Conservation (phyloP, 2,329 filamentous ascomycete species). For the Exophiala viscosa region DNA sequence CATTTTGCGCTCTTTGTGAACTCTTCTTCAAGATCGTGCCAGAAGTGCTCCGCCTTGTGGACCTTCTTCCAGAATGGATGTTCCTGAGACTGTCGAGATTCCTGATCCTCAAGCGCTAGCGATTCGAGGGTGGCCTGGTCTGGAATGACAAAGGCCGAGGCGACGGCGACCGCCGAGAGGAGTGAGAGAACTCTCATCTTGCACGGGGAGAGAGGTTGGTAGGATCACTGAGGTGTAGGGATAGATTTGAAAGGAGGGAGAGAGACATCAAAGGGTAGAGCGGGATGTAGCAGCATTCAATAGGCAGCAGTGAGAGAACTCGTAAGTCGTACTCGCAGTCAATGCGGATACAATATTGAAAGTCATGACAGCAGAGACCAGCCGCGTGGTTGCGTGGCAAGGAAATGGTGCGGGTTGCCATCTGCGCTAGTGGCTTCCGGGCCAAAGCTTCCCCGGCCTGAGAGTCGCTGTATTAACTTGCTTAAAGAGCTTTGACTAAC, state of each 20-base stretch:
- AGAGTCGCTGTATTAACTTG: too few relatives aligned
- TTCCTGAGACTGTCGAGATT: slow-evolving; percentile 11
- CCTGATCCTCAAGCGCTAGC: slow-evolving; percentile 20
- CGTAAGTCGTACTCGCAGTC: too few relatives aligned
- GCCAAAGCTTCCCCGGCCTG: too few relatives aligned
- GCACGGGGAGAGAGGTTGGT: neutral
- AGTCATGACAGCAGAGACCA: neutral
- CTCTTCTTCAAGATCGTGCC: slow-evolving; percentile 30
- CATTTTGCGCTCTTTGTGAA: slow-evolving; percentile 40
- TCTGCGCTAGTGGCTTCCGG: too few relatives aligned
- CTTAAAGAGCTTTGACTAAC: too few relatives aligned
- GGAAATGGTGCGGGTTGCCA: too few relatives aligned
- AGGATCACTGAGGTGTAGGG: slow-evolving; percentile 1
- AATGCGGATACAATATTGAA: too few relatives aligned
- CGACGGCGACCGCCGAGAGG: slow-evolving; percentile 24
- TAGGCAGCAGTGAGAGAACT: neutral
- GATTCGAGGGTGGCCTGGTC: slow-evolving; percentile 26
- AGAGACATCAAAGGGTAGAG: neutral
- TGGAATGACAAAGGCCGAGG: slow-evolving; percentile 29
- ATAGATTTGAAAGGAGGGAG: neutral
- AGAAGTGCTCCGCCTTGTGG: slow-evolving; percentile 23
- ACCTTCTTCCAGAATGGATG: slow-evolving; percentile 27
- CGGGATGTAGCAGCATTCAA: slow-evolving; percentile 1
- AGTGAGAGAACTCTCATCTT: slow-evolving; percentile 25
- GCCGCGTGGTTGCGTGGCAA: slow-evolving; percentile 1